Conservation (phyloP, 2,329 filamentous ascomycete genomes). For the Aspergillus hiratsukae region DNA sequence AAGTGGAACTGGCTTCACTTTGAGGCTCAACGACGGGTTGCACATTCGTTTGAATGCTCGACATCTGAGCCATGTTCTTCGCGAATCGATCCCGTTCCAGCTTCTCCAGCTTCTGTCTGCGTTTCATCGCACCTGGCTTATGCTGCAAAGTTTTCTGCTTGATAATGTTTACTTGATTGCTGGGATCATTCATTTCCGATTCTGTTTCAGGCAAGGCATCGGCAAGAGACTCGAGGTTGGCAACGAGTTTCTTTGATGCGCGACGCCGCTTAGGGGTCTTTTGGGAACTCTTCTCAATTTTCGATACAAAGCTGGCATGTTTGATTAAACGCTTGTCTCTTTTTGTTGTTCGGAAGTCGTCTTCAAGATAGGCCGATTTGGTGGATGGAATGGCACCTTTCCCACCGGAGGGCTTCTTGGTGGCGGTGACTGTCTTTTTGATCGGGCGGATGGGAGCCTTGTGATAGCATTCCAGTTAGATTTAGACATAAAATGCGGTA, state of each 20-base stretch:
- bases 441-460: slow-evolving; percentile 27
- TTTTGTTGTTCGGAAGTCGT: slow-evolving; percentile 66
- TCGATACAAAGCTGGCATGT: slow-evolving; percentile 72
- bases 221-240: slow-evolving; percentile 69
- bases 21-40: slow-evolving; percentile 14
- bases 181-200: slow-evolving; percentile 42
- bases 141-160: slow-evolving; percentile 70
- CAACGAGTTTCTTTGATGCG: slow-evolving; percentile 71
- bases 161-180: slow-evolving; percentile 62
- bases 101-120: slow-evolving; percentile 73
- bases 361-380: slow-evolving; percentile 20
- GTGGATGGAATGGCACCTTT: slow-evolving; percentile 15
- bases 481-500: neutral
- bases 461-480: neutral
- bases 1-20: slow-evolving; percentile 34
- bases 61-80: slow-evolving; percentile 73
- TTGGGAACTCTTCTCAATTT: slow-evolving; percentile 60
- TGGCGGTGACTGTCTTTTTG: slow-evolving; percentile 10
- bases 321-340: slow-evolving; percentile 79
- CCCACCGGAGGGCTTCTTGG: slow-evolving; percentile 14
- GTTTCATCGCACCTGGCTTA: slow-evolving; percentile 74
- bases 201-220: slow-evolving; percentile 70
- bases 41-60: slow-evolving; percentile 35
- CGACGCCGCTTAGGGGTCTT: slow-evolving; percentile 61
- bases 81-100: slow-evolving; percentile 81